Percentiles rank a stretch among this genome's conserved stretches.
Conservation (phyloP, 129 eudicot genomes). For the Sambucus nigra region DNA sequence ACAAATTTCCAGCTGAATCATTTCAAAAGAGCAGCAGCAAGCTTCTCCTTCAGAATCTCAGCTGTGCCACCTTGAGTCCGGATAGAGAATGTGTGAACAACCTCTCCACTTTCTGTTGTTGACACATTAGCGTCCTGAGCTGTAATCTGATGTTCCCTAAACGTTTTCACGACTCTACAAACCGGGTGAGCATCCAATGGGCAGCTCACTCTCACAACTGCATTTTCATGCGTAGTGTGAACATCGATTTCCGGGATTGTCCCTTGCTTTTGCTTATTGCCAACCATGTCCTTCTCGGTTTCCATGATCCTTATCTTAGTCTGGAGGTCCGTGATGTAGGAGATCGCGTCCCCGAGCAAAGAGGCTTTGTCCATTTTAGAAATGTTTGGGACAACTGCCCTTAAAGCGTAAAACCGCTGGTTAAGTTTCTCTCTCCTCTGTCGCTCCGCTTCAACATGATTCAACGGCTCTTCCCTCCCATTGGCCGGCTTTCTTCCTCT, state of each 20-base stretch:
- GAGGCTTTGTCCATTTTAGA: conserved; percentile 98
- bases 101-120: conserved; percentile 43
- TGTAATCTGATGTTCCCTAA: conserved; percentile 43
- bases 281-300: conserved; percentile 23
- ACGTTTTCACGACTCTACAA: conserved; percentile 43
- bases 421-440: conserved; percentile 80
- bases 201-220: conserved; percentile 53
- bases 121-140: conserved; percentile 56
- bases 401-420: conserved; percentile 79
- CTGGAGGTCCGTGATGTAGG: conserved; percentile 85
- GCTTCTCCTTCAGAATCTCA: conserved; percentile 30
- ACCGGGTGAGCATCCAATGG: conserved; percentile 65
- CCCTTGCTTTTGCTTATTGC: conserved; percentile 9
- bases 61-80: conserved; percentile 40
- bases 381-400: conserved; percentile 93
- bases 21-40: conserved; percentile 30
- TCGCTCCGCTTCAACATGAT: conserved; percentile 92
- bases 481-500: conserved; percentile 88
- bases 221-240: conserved; percentile 37
- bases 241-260: conserved; percentile 37
- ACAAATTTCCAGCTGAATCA: too few species aligned
- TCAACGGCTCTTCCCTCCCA: conserved; percentile 85
- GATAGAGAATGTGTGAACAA: conserved; percentile 64
- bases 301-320: conserved; percentile 77
- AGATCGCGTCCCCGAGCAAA: conserved; percentile 82